Evolutionary conservation across 192 early-diverging fungal species (phyloP), one percentile per base, ranked within the genome.

Genomic region (Helicostylum pulchrum): DNA sequence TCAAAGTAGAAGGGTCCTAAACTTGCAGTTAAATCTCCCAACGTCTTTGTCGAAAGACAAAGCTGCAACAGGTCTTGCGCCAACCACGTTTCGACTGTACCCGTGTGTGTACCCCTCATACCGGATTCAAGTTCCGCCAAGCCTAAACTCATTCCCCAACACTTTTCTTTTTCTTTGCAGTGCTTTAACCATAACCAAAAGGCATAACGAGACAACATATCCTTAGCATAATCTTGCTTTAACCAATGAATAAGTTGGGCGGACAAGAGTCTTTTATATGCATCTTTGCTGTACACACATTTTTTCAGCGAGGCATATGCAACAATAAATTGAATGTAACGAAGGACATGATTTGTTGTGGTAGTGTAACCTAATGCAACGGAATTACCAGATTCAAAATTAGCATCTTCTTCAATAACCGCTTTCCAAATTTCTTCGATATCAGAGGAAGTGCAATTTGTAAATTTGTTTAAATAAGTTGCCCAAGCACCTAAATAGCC

Each of bases 401-500:
- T 39, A 39, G 9, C 36, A 11, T 60, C 43, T 44, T 20, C 42
- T 11, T 1, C 6, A 17, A 11, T 20, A 4, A 62, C 46, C 6
- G 61, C 42, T 31, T 53, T 44, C 51, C 62, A 53, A 4, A 44
- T 50, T 4, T 53, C 20, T 20, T 50, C 39, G 4, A 17, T 19
- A n/a, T 17, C 20, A n/a, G 62, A 51, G 2, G 59, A 59, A 2
- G 26, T 26, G 2, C 26, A 26, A 26, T 0, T 2, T 2, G 0
- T 26, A 48, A 69, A 69, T 2, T 43, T 32, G 48, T 61, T 49
- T 19, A 62, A 34, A 7, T 55, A 55, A 7, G 26, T 21, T 12
- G 67, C 51, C 67, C 67, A 69, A 6, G 60, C 34, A 15, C 58
- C 67, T 17, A 69, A 20, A 20, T 69, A 69, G 2, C 51, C 67